These are phyloP conservation scores for Suillus hirtellus DNA, from an alignment of 768 basidiomycete genomes.

Conservation along the genomic window DNA sequence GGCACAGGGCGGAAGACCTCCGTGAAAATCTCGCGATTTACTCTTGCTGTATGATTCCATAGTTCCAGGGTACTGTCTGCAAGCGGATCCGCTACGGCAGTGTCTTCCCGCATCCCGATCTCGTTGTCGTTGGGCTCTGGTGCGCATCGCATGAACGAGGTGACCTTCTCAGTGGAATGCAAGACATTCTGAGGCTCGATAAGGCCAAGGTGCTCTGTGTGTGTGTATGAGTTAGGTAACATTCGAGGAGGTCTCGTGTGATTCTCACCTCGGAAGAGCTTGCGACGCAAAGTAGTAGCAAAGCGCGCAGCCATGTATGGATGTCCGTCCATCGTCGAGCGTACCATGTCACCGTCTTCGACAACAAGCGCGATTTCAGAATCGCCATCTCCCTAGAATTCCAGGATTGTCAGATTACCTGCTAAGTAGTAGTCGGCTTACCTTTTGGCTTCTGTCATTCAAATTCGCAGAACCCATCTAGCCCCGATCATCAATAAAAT, in stretches of 20 bases:
- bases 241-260: slow-evolving; percentile 12
- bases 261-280: slow-evolving; percentile 72
- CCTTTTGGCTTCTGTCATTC: slow-evolving; percentile 85
- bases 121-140: slow-evolving; percentile 72
- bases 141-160: slow-evolving; percentile 76
- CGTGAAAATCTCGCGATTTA: slow-evolving; percentile 83
- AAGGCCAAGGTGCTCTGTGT: slow-evolving; percentile 89
- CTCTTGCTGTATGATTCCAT: slow-evolving; percentile 70
- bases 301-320: slow-evolving; percentile 75
- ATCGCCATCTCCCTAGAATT: slow-evolving; percentile 78
- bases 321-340: slow-evolving; percentile 75
- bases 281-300: slow-evolving; percentile 80
- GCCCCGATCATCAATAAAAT: slow-evolving; percentile 9
- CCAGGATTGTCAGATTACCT: not conserved
- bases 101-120: slow-evolving; percentile 56
- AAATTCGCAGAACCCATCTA: slow-evolving; percentile 94
- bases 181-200: slow-evolving; percentile 64
- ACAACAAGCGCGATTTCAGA: slow-evolving; percentile 93
- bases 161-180: slow-evolving; percentile 39
- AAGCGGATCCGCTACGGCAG: slow-evolving; percentile 77
- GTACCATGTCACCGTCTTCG: slow-evolving; percentile 82
- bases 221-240: slow-evolving; percentile 31
- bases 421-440: slow-evolving; percentile 19
- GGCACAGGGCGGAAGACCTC: slow-evolving; percentile 88
- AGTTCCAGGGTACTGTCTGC: slow-evolving; percentile 56